Percentiles rank a stretch among this genome's conserved stretches.
Conservation (phyloP, 306 rosid genomes). For the Prunus armeniaca region DNA sequence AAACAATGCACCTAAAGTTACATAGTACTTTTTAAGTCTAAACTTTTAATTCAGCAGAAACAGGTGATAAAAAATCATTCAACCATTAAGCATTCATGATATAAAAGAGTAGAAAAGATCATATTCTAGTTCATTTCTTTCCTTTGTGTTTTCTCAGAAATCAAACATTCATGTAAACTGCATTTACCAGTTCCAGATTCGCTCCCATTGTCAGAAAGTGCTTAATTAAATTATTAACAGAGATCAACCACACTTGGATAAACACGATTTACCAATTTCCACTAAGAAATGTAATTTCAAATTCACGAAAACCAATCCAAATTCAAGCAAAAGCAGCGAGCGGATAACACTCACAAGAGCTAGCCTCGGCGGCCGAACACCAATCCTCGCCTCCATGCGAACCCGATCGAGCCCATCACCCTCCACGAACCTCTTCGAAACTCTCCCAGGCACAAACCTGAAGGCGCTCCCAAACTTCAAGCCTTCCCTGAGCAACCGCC, state of each 20-base stretch:
- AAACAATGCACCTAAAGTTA: neutral
- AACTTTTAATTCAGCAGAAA: neutral
- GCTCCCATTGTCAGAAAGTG: neutral
- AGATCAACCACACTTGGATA: neutral
- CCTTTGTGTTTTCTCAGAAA: neutral
- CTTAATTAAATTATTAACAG: neutral
- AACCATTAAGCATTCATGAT: neutral
- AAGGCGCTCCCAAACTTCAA: conserved; percentile 67
- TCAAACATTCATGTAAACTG: neutral
- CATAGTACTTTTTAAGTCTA: neutral
- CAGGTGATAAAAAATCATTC: neutral
- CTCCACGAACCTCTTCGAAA: conserved; percentile 39
- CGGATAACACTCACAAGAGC: conserved; percentile 70
- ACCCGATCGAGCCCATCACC: conserved; percentile 63
- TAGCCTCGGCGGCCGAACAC: conserved; percentile 71
- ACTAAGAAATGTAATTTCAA: neutral
- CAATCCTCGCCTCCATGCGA: conserved; percentile 55
- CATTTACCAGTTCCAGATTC: conserved; percentile 1
- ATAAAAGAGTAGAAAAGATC: neutral
- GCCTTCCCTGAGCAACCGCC: conserved; percentile 31
- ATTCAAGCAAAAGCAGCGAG: conserved; percentile 10
- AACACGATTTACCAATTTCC: neutral
- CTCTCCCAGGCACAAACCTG: conserved; percentile 67
- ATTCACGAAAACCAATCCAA: neutral
- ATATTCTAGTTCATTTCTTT: neutral